A percentile compares a stretch with the other conserved stretches of the same genome.
phyloP scores from a whole-genome alignment of 768 basidiomycete genomes.

The Russula ochroleuca region DNA sequence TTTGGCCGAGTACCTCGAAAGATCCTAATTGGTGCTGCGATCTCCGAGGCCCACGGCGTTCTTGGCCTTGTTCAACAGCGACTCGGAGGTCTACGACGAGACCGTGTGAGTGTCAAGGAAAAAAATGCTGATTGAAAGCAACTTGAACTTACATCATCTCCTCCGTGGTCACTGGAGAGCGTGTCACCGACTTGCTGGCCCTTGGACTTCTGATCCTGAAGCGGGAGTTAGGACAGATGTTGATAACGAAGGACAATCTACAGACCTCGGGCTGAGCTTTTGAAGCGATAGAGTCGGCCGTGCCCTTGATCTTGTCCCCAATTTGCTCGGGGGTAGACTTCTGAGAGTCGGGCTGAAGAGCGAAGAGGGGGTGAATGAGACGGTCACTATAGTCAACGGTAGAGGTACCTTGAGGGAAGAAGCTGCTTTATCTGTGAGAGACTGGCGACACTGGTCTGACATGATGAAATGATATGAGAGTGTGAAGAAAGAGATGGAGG shows the following conservation, averaged over 20 bases:
- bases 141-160: not conserved
- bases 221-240: not conserved
- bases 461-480: slow-evolving; percentile 26
- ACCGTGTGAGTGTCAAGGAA: not conserved
- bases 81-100: not conserved
- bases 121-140: not conserved
- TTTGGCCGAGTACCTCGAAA: not conserved
- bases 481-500: not conserved
- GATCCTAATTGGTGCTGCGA: not conserved
- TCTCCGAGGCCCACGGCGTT: not conserved
- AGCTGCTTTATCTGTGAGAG: slow-evolving; percentile 37
- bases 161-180: not conserved
- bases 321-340: slow-evolving; percentile 10
- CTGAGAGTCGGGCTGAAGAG: slow-evolving; percentile 7
- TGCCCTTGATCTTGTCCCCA: not conserved
- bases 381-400: not conserved
- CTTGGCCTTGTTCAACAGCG: slow-evolving; percentile 2
- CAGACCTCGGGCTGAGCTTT: slow-evolving; percentile 8
- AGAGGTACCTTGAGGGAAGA: slow-evolving; percentile 35
- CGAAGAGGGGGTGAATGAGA: not conserved
- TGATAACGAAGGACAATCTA: not conserved
- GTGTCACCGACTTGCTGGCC: slow-evolving; percentile 7
- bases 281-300: not conserved
- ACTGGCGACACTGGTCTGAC: slow-evolving; percentile 37
- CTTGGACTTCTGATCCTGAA: slow-evolving; percentile 5